Evolutionary conservation across 2,329 filamentous ascomycete species (phyloP), one percentile per base, ranked within the genome.

Genomic region (Allantophomopsis lycopodina): DNA sequence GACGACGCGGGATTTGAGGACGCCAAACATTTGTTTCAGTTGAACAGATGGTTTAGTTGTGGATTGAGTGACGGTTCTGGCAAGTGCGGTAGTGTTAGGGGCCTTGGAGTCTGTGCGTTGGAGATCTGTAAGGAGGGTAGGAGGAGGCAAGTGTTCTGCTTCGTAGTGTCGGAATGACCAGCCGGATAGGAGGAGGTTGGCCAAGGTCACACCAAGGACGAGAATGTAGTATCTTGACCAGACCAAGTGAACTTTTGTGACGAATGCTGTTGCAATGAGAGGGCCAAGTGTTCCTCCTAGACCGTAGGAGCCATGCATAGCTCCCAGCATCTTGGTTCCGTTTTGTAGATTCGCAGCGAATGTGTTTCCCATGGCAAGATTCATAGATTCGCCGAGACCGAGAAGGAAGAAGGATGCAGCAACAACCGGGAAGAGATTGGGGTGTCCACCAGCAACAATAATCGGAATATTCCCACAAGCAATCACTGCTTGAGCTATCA

Each of bases 201-300:
- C 47, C 0, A 75, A 38, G 0, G 73, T 62, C 4, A 87, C 50
- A 1, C 62, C 68, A 7, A 88, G 60, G 0, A 72, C 68, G 17
- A 93, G 60, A 33, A 80, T 58, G 55, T 88, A 93, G 62, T 83
- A 91, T 14, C 73, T 66, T 35, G 73, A 77, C 83, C 83, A 91
- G 16, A 67, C 47, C n/a, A 34, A 34, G 4, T 69, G 67, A 2
- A 64, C 63, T 10, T 64, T 58, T 0, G 80, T 77, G 1, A 79
- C 79, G 50, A 93, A 68, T 0, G 76, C 68, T 0, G 84, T 93
- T 2, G 84, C 84, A 12, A 85, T 71, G 7, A 91, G 65, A 0
- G 84, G 83, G 0, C 75, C 81, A 15, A 76, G 51, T 0, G 58
- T 75, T 32, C 73, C 78, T 31, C 77, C 78, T 32, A 80, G 48